Conservation (phyloP, 257 asterid genomes). For the Mentha longifolia region DNA sequence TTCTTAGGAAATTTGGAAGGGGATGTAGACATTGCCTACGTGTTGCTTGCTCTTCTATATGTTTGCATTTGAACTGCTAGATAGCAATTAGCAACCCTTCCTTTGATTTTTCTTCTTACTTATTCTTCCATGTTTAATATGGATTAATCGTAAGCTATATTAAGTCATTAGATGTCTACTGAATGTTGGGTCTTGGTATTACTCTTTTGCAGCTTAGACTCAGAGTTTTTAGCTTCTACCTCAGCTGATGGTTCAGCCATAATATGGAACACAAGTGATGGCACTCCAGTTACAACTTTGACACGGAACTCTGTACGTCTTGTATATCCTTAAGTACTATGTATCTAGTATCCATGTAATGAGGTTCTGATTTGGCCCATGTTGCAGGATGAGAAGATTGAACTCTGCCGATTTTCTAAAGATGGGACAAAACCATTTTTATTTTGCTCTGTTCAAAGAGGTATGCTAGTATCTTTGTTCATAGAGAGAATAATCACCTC, state of each 20-base stretch:
- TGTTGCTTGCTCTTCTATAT: background rate
- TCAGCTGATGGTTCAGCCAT: slow-evolving; percentile 94
- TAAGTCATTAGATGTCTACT: slow-evolving; percentile 17
- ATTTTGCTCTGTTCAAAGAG: slow-evolving; percentile 81
- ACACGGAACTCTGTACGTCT: slow-evolving; percentile 72
- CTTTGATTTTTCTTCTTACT: slow-evolving; percentile 13
- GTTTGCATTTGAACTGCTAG: slow-evolving; percentile 5
- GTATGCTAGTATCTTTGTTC: slow-evolving; percentile 37
- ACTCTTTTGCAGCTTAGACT: slow-evolving; percentile 73
- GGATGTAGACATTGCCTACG: background rate
- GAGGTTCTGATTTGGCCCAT: slow-evolving; percentile 33
- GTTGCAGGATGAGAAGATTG: slow-evolving; percentile 87
- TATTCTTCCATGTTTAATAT: slow-evolving; percentile 12
- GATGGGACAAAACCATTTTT: slow-evolving; percentile 97
- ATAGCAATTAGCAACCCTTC: background rate
- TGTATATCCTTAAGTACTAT: slow-evolving; percentile 8
- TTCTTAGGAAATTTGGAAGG: background rate
- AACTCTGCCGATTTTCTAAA: slow-evolving; percentile 89
- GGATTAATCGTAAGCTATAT: slow-evolving; percentile 16
- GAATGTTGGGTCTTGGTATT: slow-evolving; percentile 32
- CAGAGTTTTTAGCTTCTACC: slow-evolving; percentile 91
- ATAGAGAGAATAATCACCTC: slow-evolving; percentile 13
- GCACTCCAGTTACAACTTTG: slow-evolving; percentile 79
- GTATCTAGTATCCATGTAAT: slow-evolving; percentile 9
- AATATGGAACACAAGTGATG: slow-evolving; percentile 89